These are phyloP conservation scores for Fusarium guadeloupense DNA, from an alignment of 2,329 filamentous ascomycete species.

Conservation along the genomic window DNA sequence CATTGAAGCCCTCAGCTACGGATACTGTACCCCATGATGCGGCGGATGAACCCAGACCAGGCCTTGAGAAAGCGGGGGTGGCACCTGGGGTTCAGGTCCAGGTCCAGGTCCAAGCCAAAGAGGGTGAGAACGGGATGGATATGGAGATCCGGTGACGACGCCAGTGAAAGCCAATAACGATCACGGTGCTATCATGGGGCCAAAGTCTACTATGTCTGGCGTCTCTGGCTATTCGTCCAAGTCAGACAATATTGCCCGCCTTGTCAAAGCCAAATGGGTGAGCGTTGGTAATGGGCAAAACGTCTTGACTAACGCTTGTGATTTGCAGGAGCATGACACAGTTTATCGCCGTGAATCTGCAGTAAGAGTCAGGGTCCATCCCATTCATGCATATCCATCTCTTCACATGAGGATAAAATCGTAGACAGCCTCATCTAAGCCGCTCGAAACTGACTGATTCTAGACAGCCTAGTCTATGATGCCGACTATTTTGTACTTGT, in stretches of 20 bases:
- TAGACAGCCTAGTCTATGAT: conserved; percentile 3
- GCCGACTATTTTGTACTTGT: background rate
- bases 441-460: too few species aligned
- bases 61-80: conserved; percentile 30
- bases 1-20: conserved; percentile 19
- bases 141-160: background rate
- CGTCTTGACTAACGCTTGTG: conserved; percentile 9
- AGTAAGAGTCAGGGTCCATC: conserved; percentile 25
- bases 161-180: conserved; percentile 1
- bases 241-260: background rate
- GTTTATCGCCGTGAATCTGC: too few species aligned
- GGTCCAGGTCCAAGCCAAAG: conserved; percentile 4
- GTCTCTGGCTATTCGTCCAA: conserved; percentile 10
- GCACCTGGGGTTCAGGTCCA: conserved; percentile 20
- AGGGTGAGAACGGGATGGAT: background rate
- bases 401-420: background rate
- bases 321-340: too few species aligned
- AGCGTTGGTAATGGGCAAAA: conserved; percentile 17
- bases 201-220: conserved; percentile 1
- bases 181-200: background rate
- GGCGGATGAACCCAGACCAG: too few species aligned
- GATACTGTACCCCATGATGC: conserved; percentile 25
- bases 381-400: background rate
- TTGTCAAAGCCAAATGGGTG: conserved; percentile 7
- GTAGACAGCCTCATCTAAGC: conserved; percentile 1